A percentile compares a stretch with the other conserved stretches of the same genome.
Conservation (phyloP, 306 rosid species). For the Fagus crenata region DNA sequence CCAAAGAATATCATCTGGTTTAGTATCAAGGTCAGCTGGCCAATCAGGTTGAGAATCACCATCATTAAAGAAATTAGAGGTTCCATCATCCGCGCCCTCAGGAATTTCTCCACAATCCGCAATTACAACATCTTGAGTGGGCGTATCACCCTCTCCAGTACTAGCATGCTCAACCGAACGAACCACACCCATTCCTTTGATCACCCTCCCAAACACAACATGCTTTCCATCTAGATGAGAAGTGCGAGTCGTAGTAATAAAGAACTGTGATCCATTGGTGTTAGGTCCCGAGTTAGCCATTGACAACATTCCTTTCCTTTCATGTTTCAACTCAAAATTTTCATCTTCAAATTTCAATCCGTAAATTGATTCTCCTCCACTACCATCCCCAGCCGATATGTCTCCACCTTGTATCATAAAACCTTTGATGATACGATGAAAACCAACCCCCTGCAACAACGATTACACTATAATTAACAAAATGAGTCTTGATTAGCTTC, state of each 20-base stretch:
- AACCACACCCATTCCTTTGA: slow-evolving; percentile 75
- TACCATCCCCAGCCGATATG: slow-evolving; percentile 59
- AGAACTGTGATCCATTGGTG: slow-evolving; percentile 72
- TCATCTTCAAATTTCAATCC: slow-evolving; percentile 71
- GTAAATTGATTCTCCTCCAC: slow-evolving; percentile 78
- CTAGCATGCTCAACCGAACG: slow-evolving; percentile 54
- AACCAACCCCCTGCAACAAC: slow-evolving; percentile 42
- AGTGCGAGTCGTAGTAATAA: slow-evolving; percentile 49
- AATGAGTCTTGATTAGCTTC: not conserved
- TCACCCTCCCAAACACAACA: slow-evolving; percentile 68
- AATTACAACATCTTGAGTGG: slow-evolving; percentile 45
- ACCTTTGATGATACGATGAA: slow-evolving; percentile 74
- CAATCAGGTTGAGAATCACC: slow-evolving; percentile 74
- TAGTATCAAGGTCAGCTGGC: slow-evolving; percentile 62
- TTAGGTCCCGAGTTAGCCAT: slow-evolving; percentile 70
- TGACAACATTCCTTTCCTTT: slow-evolving; percentile 68
- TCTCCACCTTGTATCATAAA: slow-evolving; percentile 88
- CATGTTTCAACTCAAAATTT: slow-evolving; percentile 68
- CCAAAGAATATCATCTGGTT: slow-evolving; percentile 61
- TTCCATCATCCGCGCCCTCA: slow-evolving; percentile 64
- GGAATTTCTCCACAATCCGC: slow-evolving; percentile 62
- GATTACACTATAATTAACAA: not conserved
- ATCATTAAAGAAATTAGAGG: slow-evolving; percentile 61
- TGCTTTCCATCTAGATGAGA: slow-evolving; percentile 79
- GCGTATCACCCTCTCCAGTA: slow-evolving; percentile 47